A percentile compares a stretch with the other conserved stretches of the same genome.
phyloP scores from a whole-genome alignment of 2,329 filamentous ascomycete genomes.

The Aspergillus phoenicis region DNA sequence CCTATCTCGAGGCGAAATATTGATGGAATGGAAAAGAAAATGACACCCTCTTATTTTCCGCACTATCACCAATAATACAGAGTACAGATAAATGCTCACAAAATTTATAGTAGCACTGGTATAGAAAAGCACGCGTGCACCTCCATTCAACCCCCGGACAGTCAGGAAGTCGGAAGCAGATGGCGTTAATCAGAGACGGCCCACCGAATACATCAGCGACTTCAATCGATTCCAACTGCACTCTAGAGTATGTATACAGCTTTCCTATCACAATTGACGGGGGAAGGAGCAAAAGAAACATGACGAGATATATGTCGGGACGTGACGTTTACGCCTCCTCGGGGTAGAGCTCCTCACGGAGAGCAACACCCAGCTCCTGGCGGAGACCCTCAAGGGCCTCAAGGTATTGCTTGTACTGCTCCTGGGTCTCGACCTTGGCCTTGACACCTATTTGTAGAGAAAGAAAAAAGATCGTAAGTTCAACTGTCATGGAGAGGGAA shows the following conservation, averaged over 20 bases:
- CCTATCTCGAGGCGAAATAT: not conserved
- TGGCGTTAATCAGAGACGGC: conserved; percentile 25
- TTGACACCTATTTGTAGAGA: conserved; percentile 74
- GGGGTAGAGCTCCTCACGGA: conserved; percentile 93
- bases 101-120: conserved; percentile 27
- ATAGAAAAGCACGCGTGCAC: conserved; percentile 31
- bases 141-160: conserved; percentile 17
- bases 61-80: conserved; percentile 25
- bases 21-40: conserved; percentile 11
- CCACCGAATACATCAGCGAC: conserved; percentile 22
- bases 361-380: conserved; percentile 86
- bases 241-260: conserved; percentile 46
- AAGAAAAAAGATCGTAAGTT: conserved; percentile 17
- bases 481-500: not conserved
- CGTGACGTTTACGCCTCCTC: conserved; percentile 45
- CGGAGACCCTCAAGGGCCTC: conserved; percentile 88
- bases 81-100: conserved; percentile 27
- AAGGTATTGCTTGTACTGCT: conserved; percentile 95
- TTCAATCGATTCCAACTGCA: conserved; percentile 30
- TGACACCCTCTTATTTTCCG: conserved; percentile 19
- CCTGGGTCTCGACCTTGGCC: conserved; percentile 98
- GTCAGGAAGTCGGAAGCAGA: conserved; percentile 11
- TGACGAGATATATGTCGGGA: conserved; percentile 14
- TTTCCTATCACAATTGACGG: conserved; percentile 36
- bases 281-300: conserved; percentile 30